Evolutionary conservation across 2,329 filamentous ascomycete species (phyloP).

Genomic region (Microcyclospora tardicrescens): DNA sequence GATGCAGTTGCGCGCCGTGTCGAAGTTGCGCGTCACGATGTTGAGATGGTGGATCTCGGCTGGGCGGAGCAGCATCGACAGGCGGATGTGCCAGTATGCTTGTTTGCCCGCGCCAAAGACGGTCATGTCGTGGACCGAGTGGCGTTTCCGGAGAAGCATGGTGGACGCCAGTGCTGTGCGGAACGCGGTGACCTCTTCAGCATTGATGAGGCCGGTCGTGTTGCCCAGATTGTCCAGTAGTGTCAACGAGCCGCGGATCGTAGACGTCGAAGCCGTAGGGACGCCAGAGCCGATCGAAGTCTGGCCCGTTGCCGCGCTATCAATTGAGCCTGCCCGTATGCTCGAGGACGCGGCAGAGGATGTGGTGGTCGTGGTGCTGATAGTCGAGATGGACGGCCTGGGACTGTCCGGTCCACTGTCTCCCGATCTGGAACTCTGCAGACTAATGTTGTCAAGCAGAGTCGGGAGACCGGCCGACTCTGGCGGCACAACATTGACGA

Average conservation of each 20-base stretch:
- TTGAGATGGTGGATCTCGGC: conserved; percentile 64
- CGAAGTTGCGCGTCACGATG: conserved; percentile 66
- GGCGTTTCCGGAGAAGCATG: conserved; percentile 49
- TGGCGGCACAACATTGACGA: conserved; percentile 42
- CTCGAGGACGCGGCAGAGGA: conserved; percentile 17
- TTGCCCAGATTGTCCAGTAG: conserved; percentile 44
- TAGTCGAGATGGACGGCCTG: conserved; percentile 17
- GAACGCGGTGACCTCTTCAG: conserved; percentile 56
- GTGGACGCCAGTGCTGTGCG: conserved; percentile 53
- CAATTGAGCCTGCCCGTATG: conserved; percentile 14
- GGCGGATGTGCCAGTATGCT: conserved; percentile 86
- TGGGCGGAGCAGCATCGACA: conserved; percentile 61
- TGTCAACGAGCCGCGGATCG: conserved; percentile 44
- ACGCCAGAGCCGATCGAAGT: conserved; percentile 5
- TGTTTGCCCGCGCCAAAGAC: conserved; percentile 84
- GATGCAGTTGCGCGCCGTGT: conserved; percentile 41
- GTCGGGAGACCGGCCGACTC: conserved; percentile 14
- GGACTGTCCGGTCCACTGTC: conserved; percentile 12
- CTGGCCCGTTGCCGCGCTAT: conserved; percentile 6
- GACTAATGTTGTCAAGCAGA: conserved; percentile 13
- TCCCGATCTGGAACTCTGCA: conserved; percentile 17
- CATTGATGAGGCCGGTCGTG: conserved; percentile 52
- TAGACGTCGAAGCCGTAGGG: conserved; percentile 24
- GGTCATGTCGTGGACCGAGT: conserved; percentile 58
- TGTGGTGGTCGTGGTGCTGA: conserved; percentile 8